Evolutionary conservation across 768 basidiomycete genomes (phyloP).

Genomic region (Phylloporus sp.): DNA sequence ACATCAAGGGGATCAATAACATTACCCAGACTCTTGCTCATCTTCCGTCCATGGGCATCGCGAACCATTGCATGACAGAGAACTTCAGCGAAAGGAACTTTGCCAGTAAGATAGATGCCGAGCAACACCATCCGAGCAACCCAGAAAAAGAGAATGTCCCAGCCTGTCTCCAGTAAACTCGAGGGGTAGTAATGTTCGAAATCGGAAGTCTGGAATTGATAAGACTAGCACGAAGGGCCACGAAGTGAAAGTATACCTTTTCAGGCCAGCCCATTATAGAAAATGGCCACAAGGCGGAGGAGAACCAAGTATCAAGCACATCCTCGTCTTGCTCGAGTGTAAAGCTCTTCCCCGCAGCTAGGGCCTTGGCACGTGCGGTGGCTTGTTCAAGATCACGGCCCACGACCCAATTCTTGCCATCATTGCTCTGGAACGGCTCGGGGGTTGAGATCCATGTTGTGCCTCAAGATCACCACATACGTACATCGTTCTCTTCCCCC

Average conservation of each 20-base stretch:
- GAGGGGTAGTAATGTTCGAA: constrained; percentile 82
- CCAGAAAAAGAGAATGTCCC: constrained; percentile 99
- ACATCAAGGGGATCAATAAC: constrained; percentile 97
- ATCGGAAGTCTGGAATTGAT: constrained; percentile 62
- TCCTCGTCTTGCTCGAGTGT: constrained; percentile 91
- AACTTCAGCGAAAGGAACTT: constrained; percentile 94
- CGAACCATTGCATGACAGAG: constrained; percentile 99
- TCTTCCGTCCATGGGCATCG: constrained; percentile 97
- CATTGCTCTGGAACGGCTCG: constrained; percentile 42
- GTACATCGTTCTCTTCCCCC: constrained; percentile 64
- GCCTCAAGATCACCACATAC: constrained; percentile 14
- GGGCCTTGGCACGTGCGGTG: constrained; percentile 60
- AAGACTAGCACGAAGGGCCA: neutral
- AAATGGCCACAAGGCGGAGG: constrained; percentile 95
- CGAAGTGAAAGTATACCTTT: constrained; percentile 47
- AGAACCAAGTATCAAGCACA: constrained; percentile 99
- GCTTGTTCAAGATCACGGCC: constrained; percentile 79
- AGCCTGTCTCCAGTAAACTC: constrained; percentile 92
- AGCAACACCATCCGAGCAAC: constrained; percentile 97
- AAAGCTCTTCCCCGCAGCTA: constrained; percentile 68
- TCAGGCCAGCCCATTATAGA: constrained; percentile 98
- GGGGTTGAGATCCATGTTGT: neutral
- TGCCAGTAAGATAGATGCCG: constrained; percentile 81
- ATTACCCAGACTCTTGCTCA: constrained; percentile 97
- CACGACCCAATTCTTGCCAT: constrained; percentile 88